A percentile compares a stretch with the other conserved stretches of the same genome.
Conservation (phyloP, 148 eudicot species). For the Persicaria maculosa region DNA sequence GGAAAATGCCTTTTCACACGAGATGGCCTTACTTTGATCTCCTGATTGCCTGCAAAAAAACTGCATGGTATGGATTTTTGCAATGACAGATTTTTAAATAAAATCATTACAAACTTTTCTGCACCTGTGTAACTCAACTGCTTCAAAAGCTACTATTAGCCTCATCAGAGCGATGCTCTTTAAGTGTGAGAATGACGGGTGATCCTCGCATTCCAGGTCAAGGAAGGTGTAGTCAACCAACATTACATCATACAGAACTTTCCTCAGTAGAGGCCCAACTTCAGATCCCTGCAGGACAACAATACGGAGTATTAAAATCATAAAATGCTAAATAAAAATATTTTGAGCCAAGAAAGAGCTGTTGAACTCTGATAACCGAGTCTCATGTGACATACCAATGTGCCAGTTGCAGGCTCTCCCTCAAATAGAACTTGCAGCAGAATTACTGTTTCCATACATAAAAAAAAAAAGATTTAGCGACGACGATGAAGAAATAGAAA, state of each 20-base stretch:
- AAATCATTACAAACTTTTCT: not conserved
- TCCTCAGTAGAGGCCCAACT: conserved; percentile 33
- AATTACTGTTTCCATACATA: not conserved
- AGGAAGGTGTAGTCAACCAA: conserved; percentile 45
- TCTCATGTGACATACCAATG: not conserved
- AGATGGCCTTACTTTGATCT: conserved; percentile 38
- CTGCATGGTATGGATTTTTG: not conserved
- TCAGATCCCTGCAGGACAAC: conserved; percentile 32
- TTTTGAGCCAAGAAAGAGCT: not conserved
- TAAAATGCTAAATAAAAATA: not conserved
- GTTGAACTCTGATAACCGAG: not conserved
- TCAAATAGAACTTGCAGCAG: conserved; percentile 1
- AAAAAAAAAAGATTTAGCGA: not conserved
- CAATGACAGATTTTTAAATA: not conserved
- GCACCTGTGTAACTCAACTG: conserved; percentile 42
- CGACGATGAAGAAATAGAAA: not conserved
- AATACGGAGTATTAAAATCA: not conserved
- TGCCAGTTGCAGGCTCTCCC: not conserved
- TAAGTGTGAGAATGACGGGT: conserved; percentile 25
- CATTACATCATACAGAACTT: conserved; percentile 41
- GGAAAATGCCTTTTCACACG: conserved; percentile 47
- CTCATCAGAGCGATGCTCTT: conserved; percentile 30
- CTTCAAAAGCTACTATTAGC: conserved; percentile 42
- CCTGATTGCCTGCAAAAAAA: conserved; percentile 30
- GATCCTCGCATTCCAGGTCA: conserved; percentile 21